Base-by-base conservation (phyloP, 352 stramenopile species). In the Phytophthora pseudosyringae region DNA sequence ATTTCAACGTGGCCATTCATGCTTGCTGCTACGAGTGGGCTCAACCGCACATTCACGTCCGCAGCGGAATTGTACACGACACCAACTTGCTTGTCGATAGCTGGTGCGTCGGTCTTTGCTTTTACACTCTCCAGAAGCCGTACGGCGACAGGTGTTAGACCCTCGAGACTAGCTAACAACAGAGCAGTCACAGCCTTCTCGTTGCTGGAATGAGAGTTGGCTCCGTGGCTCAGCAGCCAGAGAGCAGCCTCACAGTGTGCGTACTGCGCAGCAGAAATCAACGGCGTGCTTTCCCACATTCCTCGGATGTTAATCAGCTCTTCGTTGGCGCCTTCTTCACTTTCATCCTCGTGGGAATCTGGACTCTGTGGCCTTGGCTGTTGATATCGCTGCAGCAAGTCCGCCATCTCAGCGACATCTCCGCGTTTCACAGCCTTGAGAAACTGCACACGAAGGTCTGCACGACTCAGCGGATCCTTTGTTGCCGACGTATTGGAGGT, bases 281-380 rank as follows among this genome's bases (percentile, higher is more conserved):
- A 64, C 21, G 86, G 86, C 26, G 86, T 94, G 55, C 83, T 92
- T 25, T 93, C 86, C 86, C 86, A 94, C 86, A 94, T 94, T 28
- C 83, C 83, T 29, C 83, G 78, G 13, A 88, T 76, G 40, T 93
- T 88, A 43, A 91, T 54, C 15, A 90, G 54, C 9, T 69, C 63
- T 29, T 71, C 65, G 28, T 58, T 55, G 29, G 28, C 50, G 25
- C 26, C 25, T 44, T 64, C 69, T 52, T 74, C 54, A 39, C 18
- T 49, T 36, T 69, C 60, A 33, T 72, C 64, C 15, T 73, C 60
- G 5, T 48, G 31, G 2, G 43, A 31, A 4, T 64, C 45, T 54
- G 26, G 32, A 36, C 35, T 59, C 0, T 38, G 41, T 10, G 48
- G 35, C 8, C 43, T 46, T 45, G 18, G 25, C 53, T 69, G 45